These are phyloP conservation scores for Aureoboletus auriporus DNA, from an alignment of 768 basidiomycete genomes.

Conservation along the genomic window DNA sequence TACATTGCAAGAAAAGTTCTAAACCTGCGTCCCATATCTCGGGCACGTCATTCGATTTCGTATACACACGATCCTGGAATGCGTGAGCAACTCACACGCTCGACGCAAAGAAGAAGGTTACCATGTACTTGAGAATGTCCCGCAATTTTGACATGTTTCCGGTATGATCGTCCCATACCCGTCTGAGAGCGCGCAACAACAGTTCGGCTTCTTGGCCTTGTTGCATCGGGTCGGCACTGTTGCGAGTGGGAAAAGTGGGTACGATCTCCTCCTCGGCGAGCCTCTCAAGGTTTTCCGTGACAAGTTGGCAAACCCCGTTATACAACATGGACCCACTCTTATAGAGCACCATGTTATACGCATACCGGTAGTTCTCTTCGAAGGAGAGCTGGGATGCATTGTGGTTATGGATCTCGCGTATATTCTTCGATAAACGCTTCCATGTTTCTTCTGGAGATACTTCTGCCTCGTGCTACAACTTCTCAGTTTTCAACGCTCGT, in stretches of 20 bases:
- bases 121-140: slow-evolving; percentile 96
- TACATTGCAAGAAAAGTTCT: slow-evolving; percentile 76
- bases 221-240: slow-evolving; percentile 63
- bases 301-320: slow-evolving; percentile 73
- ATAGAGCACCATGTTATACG: slow-evolving; percentile 90
- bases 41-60: slow-evolving; percentile 68
- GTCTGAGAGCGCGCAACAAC: slow-evolving; percentile 75
- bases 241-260: slow-evolving; percentile 78
- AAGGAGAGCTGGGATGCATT: slow-evolving; percentile 86
- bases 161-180: slow-evolving; percentile 92
- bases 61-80: slow-evolving; percentile 85
- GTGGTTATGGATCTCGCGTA: slow-evolving; percentile 92
- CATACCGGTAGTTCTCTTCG: slow-evolving; percentile 92
- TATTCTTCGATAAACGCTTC: slow-evolving; percentile 75
- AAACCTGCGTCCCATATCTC: slow-evolving; percentile 80
- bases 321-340: slow-evolving; percentile 85
- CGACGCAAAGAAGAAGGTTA: slow-evolving; percentile 31
- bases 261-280: slow-evolving; percentile 74
- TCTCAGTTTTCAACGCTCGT: not conserved
- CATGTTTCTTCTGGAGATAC: slow-evolving; percentile 84
- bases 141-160: slow-evolving; percentile 84
- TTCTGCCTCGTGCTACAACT: slow-evolving; percentile 61
- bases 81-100: slow-evolving; percentile 11
- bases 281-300: slow-evolving; percentile 77
- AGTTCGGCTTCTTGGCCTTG: slow-evolving; percentile 80